Percentiles rank a stretch among this genome's conserved stretches.
These are phyloP conservation scores for Nicotiana rustica DNA, from an alignment of 305 asterid genomes.

Conservation along the genomic window DNA sequence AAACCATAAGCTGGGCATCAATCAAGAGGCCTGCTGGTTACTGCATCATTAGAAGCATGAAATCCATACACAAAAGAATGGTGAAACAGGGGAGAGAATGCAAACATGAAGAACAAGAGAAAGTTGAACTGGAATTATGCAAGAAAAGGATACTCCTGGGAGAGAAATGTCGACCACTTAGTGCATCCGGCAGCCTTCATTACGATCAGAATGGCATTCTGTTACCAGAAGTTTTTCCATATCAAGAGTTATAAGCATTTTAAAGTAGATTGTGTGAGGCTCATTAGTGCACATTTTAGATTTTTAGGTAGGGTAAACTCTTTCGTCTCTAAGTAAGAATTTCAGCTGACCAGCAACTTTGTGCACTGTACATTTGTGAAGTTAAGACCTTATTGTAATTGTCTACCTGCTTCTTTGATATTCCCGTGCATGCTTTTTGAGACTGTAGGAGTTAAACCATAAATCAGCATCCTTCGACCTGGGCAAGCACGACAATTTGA, in stretches of 20 bases:
- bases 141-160: constrained; percentile 82
- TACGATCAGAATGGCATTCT: constrained; percentile 64
- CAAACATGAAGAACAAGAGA: constrained; percentile 28
- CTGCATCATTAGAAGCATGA: constrained; percentile 24
- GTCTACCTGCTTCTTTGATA: background rate
- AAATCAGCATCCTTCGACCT: constrained; percentile 5
- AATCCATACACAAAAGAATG: background rate
- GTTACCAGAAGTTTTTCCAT: constrained; percentile 50
- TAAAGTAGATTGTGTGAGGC: background rate
- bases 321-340: background rate
- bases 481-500: background rate
- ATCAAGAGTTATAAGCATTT: background rate
- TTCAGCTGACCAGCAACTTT: background rate
- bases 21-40: background rate
- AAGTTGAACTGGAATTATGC: constrained; percentile 54
- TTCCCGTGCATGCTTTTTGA: background rate
- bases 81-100: constrained; percentile 3
- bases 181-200: constrained; percentile 61
- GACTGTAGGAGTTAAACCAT: background rate
- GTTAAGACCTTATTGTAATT: background rate
- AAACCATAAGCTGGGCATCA: background rate
- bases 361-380: background rate
- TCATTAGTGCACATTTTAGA: background rate
- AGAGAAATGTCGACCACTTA: constrained; percentile 62
- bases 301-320: background rate